Evolutionary conservation across 768 basidiomycete genomes (phyloP).

Genomic region (Amanita thiersii): DNA sequence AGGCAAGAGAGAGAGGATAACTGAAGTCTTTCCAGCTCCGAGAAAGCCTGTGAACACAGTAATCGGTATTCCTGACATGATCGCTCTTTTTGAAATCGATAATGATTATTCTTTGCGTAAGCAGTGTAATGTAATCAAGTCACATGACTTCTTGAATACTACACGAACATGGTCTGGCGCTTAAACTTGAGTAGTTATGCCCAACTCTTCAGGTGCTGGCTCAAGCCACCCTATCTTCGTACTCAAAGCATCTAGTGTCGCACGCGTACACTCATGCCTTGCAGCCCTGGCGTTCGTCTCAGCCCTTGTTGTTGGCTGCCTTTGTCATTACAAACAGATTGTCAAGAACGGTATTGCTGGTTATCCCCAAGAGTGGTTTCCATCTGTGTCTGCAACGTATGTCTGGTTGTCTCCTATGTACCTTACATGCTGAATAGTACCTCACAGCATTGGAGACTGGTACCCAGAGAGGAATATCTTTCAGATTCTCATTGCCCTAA

Average conservation of each 20-base stretch:
- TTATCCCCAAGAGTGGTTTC: constrained; percentile 87
- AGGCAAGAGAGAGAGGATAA: constrained; percentile 78
- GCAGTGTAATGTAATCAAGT: neutral
- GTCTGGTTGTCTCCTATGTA: constrained; percentile 17
- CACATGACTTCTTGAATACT: neutral
- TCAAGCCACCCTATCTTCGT: constrained; percentile 10
- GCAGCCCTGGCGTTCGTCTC: constrained; percentile 55
- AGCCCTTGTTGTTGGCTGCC: constrained; percentile 57
- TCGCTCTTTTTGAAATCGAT: constrained; percentile 21
- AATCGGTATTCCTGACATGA: constrained; percentile 52
- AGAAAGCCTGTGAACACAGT: constrained; percentile 96
- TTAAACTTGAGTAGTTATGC: neutral
- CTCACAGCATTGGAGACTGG: constrained; percentile 78
- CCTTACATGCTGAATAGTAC: constrained; percentile 3
- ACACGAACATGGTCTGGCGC: neutral
- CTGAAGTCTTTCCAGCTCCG: constrained; percentile 72
- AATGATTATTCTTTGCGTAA: constrained; percentile 54
- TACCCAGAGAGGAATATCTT: constrained; percentile 81
- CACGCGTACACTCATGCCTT: constrained; percentile 56
- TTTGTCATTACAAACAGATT: constrained; percentile 74
- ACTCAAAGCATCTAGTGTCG: constrained; percentile 47
- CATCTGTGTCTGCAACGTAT: constrained; percentile 81
- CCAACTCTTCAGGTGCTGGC: constrained; percentile 1
- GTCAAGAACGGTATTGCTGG: constrained; percentile 79
- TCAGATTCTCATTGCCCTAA: constrained; percentile 82